These are phyloP conservation scores for Elsinoe ampelina DNA, from an alignment of 2,329 filamentous ascomycete genomes.

Conservation along the genomic window DNA sequence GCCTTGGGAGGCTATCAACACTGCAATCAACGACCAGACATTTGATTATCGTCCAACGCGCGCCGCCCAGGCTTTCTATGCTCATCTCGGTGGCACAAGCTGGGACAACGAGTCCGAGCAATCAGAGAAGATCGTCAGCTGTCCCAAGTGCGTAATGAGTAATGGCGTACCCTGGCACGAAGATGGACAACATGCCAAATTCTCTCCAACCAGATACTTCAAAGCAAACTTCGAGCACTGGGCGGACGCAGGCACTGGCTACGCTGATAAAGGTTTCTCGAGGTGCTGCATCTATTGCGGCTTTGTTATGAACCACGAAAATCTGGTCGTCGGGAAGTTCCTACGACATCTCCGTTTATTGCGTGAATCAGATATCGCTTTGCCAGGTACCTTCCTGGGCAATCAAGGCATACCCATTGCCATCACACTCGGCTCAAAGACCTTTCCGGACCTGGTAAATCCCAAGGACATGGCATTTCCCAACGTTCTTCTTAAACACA, in stretches of 20 bases:
- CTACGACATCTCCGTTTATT: conserved; percentile 45
- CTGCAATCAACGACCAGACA: conserved; percentile 46
- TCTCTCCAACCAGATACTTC: neutral
- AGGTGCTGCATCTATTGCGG: conserved; percentile 45
- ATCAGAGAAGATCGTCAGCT: conserved; percentile 41
- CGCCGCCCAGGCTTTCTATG: conserved; percentile 41
- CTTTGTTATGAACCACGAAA: conserved; percentile 45
- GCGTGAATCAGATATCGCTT: conserved; percentile 40
- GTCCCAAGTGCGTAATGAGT: conserved; percentile 43
- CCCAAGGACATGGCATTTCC: conserved; percentile 12
- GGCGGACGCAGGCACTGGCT: conserved; percentile 43
- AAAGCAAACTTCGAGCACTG: conserved; percentile 28
- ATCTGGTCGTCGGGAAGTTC: conserved; percentile 55
- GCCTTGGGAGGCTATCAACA: conserved; percentile 54
- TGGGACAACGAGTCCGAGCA: conserved; percentile 55
- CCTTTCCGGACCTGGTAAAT: neutral
- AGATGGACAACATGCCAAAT: conserved; percentile 45
- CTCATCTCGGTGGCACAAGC: conserved; percentile 36
- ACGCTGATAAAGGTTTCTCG: conserved; percentile 49
- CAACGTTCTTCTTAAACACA: conserved; percentile 32
- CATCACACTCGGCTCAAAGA: neutral
- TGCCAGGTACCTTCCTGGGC: conserved; percentile 60
- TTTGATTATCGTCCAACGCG: conserved; percentile 48
- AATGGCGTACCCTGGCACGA: conserved; percentile 33
- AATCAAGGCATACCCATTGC: conserved; percentile 42